phyloP scores from a whole-genome alignment of 345 rosid species.

The Eucalyptus tenuipes region DNA sequence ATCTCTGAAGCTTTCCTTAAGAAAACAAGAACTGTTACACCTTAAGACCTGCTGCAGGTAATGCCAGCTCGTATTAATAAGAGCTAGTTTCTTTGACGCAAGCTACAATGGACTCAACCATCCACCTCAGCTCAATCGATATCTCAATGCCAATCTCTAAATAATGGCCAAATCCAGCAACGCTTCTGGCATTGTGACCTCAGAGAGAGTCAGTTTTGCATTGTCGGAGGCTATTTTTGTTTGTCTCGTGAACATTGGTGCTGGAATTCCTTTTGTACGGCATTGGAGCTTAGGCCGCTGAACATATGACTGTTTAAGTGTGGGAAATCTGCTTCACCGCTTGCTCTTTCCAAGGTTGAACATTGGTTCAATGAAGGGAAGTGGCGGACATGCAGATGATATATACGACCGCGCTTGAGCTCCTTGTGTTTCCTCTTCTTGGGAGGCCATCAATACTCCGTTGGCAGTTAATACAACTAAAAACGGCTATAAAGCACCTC shows the following conservation, averaged over 20 bases:
- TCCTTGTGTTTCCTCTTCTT: no score
- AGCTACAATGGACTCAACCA: neutral
- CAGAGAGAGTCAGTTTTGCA: constrained; percentile 1
- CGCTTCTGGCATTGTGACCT: neutral
- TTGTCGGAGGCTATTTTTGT: neutral
- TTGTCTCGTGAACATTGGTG: constrained; percentile 17
- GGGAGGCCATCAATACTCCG: no score
- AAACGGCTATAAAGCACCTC: no score
- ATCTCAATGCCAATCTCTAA: constrained; percentile 12
- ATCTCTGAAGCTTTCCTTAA: neutral
- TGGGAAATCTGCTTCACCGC: no score
- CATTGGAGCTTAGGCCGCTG: constrained; percentile 20
- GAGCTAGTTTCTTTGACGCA: neutral
- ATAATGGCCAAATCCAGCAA: neutral
- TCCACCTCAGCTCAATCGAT: constrained; percentile 21
- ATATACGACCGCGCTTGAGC: no score
- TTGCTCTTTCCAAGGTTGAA: no score
- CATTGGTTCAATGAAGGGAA: no score
- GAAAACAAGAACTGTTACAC: neutral
- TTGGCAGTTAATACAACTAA: no score
- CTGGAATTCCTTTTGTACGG: constrained; percentile 16
- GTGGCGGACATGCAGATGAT: no score
- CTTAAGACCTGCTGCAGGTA: neutral
- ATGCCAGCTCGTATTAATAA: neutral
- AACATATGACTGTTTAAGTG: no score